Conservation (phyloP, 164 flowering plant genomes). For the Buxus sempervirens region DNA sequence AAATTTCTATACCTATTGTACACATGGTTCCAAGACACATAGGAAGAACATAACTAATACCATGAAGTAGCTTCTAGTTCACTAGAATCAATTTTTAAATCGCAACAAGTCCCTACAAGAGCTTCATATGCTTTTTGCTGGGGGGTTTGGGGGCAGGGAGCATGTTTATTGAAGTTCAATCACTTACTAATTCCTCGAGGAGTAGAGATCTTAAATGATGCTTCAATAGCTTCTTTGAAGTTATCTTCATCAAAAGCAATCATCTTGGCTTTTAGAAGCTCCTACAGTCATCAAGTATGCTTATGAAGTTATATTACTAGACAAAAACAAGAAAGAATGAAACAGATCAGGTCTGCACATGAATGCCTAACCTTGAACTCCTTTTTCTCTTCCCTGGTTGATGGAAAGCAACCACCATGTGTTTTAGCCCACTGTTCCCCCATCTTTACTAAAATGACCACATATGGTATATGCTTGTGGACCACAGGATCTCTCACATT, state of each 20-base stretch:
- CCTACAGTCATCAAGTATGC: conserved; percentile 42
- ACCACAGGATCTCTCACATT: conserved; percentile 72
- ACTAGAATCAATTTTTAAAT: too few species aligned
- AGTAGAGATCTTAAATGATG: conserved; percentile 86
- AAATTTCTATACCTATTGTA: too few species aligned
- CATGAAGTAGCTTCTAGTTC: background rate
- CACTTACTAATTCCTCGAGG: conserved; percentile 82
- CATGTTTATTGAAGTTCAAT: background rate
- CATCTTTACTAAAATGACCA: conserved; percentile 87
- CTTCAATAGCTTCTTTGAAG: conserved; percentile 92
- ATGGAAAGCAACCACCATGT: conserved; percentile 75
- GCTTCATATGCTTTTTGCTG: too few species aligned
- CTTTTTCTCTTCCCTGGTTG: conserved; percentile 85
- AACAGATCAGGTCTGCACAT: conserved; percentile 2
- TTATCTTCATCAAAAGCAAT: conserved; percentile 83
- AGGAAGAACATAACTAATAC: background rate
- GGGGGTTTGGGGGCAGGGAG: too few species aligned
- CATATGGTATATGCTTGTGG: conserved; percentile 94
- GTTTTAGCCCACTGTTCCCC: conserved; percentile 80
- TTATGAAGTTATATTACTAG: background rate
- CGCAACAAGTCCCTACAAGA: background rate
- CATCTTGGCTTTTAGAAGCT: conserved; percentile 68
- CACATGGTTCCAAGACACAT: background rate
- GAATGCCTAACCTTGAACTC: conserved; percentile 69
- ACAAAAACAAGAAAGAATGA: background rate